Evolutionary conservation across 352 stramenopile genomes (phyloP), one percentile per base, ranked within the genome.

Genomic region (Peronospora belbahrii): DNA sequence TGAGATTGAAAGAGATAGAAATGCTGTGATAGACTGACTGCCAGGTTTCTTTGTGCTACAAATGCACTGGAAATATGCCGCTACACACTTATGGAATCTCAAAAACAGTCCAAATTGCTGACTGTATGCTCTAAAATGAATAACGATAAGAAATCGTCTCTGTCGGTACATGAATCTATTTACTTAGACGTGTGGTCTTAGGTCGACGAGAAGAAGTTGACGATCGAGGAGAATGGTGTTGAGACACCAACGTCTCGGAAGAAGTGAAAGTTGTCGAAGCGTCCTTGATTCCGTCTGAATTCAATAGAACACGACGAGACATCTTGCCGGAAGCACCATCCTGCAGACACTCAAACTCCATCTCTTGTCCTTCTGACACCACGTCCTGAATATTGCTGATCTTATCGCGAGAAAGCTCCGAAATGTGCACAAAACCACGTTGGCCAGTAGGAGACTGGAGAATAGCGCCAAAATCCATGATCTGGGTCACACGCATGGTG

Each of bases 381-480:
- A 70, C 42, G 31, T 74, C 58, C 34, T 74, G 63, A 34, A 90
- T 90, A 50, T 85, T 77, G 17, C 59, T 69, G 14, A 91, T 59
- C 46, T 78, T 82, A 13, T 62, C 46, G 38, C 70, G 58, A 2
- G 81, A 61, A n/a, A 98, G 60, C 60, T 98, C 88, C 24, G 85
- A 96, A 42, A 98, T 88, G 74, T 98, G 95, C 23, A 98, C 75
- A 28, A 98, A 86, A 30, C 84, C 95, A 23, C 94, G 81, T 43
- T 97, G 78, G 19, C 70, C 65, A 25, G 88, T 53, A 20, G 88
- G 51, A 17, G 74, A 68, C 53, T 90, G 74, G 34, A 98, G 75
- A 39, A 97, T 82, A 14, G 86, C 88, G 22, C 95, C 95, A 63
- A 97, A 98, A 59, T 98, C 94, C 64, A 97, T 90, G 7, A 98